Conservation (phyloP, 139 green algal genomes). For the Chlorella sp. region DNA sequence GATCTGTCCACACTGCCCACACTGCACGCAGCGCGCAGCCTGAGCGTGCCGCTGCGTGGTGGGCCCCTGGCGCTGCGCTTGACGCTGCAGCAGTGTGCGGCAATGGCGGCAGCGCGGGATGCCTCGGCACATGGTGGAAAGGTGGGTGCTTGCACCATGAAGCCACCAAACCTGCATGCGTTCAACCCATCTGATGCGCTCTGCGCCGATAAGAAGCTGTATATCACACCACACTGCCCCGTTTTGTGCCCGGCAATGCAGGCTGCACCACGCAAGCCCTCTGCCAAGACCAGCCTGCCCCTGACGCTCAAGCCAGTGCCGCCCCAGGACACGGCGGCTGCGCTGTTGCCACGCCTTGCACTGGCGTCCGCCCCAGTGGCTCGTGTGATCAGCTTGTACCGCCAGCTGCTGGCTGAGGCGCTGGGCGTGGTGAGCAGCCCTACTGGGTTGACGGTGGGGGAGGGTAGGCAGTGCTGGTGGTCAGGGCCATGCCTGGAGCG, state of each 20-base stretch:
- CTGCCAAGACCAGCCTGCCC: neutral
- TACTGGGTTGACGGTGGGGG: too few species aligned
- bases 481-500: too few species aligned
- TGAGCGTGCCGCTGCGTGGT: neutral
- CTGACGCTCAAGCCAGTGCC: conserved; percentile 1
- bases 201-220: too few species aligned
- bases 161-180: neutral
- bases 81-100: neutral
- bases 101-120: neutral
- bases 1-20: conserved; percentile 4
- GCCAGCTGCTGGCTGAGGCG: conserved; percentile 17
- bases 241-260: too few species aligned
- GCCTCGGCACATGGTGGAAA: neutral
- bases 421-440: conserved; percentile 4
- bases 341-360: neutral
- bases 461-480: too few species aligned
- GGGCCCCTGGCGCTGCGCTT: conserved; percentile 4
- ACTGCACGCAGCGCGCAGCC: conserved; percentile 11
- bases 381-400: neutral
- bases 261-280: too few species aligned
- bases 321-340: neutral
- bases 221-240: too few species aligned
- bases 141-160: neutral
- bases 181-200: too few species aligned
- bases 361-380: neutral